Evolutionary conservation across 768 basidiomycete genomes (phyloP), one percentile per base, ranked within the genome.

Genomic region (Strobilomyces dryophilus): DNA sequence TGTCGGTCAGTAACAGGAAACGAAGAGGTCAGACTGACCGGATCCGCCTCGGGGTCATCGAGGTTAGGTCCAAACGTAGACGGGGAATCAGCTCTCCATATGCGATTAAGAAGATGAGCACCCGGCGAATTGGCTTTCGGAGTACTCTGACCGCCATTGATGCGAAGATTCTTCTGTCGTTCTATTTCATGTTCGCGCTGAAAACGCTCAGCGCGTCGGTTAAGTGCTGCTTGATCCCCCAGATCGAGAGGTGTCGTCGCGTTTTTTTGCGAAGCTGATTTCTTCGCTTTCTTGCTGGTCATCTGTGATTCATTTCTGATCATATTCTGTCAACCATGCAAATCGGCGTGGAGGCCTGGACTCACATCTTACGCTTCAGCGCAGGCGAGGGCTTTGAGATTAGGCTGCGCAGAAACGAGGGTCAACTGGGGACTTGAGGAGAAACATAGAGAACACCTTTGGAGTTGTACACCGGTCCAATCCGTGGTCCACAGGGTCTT

Each of bases 401-500:
- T 24, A 91, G 69, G 68, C 84, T 86, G 63, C 31, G 29, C 17
- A 27, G 39, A 55, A 35, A 54, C 7, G 43, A 8, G 39, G 56
- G 58, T 66, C 67, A 62, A 62, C 52, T 61, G 53, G 60, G 54
- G 61, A 49, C 47, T 8, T 53, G 12, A 37, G 41, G 31, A 21
- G 18, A 43, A 26, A 39, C 47, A 12, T 9, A 51, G 21, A 52
- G 47, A 51, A 49, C 51, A 94, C 95, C 88, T 89, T 76, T 91
- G 79, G 51, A 99, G 76, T 71, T 95, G 89, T 32, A 94, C 81
- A 31, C 81, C 85, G 10, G 79, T 74, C 97, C 97, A 99, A 70
- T 98, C 92, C 52, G 89, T 95, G n/a, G 90, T 89, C 83, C 90
- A 88, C 24, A 98, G 78, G 1, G 87, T 81, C 67, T 89, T 85